Evolutionary conservation across 805 yeast species (phyloP), one percentile per base, ranked within the genome.

Genomic region (Candida fluviatilis): DNA sequence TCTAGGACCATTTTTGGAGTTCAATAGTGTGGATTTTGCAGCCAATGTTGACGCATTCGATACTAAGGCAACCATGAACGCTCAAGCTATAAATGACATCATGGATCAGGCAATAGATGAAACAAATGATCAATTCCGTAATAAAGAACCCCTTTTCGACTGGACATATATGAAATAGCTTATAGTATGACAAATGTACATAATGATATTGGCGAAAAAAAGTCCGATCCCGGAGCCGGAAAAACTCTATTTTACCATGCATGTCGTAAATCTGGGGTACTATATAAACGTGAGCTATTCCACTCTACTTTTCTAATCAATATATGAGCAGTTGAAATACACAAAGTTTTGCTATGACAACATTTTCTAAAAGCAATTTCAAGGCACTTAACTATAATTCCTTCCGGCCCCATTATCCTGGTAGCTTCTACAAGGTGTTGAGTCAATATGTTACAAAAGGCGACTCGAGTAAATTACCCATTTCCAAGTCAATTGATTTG

Each of bases 1-100:
- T 1, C 61, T 84, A 38, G 88, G 85, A 2, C 84, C 84, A 7
- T 71, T 83, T 49, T 58, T 84, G 40, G 83, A 77, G 38, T 65
- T 71, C 51, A 71, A 64, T 35, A 37, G 38, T 18, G 7, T 17
- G 11, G 25, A 24, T 3, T 30, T 35, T 25, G 16, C 29, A 4
- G 40, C 42, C 19, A 42, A 40, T 13, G 11, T 23, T 8, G 11
- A 7, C 10, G 11, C 7, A 8, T 23, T 8, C 25, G 25, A 23
- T 11, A 8, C 25, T 11, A 23, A 23, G 7, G 25, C 10, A 8
- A 23, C 25, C 7, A 11, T 11, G 10, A 11, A 23, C 11, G 25
- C 25, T 8, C 25, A 23, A 23, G n/a, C n/a, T n/a, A n/a, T n/a
- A n/a, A n/a, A n/a, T n/a, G n/a, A n/a, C n/a, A n/a, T n/a, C n/a